phyloP scores from a whole-genome alignment of 2,329 filamentous ascomycete genomes.

The Epichloe coenophiala region DNA sequence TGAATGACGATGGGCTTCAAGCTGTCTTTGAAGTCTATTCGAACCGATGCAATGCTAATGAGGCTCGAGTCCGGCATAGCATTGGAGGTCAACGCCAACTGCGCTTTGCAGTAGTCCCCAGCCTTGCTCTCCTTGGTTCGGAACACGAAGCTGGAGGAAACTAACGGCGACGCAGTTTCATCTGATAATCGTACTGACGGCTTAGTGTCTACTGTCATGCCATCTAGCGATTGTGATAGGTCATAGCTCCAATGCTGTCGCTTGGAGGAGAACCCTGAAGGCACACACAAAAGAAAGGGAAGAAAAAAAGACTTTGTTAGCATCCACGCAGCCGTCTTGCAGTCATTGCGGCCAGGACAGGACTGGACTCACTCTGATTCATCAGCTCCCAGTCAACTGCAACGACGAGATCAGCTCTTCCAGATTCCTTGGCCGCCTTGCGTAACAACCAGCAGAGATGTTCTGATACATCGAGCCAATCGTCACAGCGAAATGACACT shows the following conservation, averaged over 20 bases:
- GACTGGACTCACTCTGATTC: conserved; percentile 34
- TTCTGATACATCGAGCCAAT: conserved; percentile 46
- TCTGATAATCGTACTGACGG: conserved; percentile 38
- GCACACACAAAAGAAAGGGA: too few species aligned
- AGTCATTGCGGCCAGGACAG: too few species aligned
- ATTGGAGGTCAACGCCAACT: conserved; percentile 43
- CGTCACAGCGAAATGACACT: conserved; percentile 40
- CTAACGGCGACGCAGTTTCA: conserved; percentile 36
- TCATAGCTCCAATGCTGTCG: conserved; percentile 48
- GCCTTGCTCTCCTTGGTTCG: conserved; percentile 44
- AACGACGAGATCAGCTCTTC: conserved; percentile 41
- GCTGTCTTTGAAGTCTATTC: conserved; percentile 42
- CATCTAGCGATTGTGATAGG: conserved; percentile 42
- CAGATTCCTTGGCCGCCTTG: conserved; percentile 37
- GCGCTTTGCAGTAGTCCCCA: conserved; percentile 43
- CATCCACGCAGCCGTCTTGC: too few species aligned
- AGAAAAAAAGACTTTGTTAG: too few species aligned
- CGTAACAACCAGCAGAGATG: conserved; percentile 49
- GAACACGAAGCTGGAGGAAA: conserved; percentile 44
- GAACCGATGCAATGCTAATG: conserved; percentile 36
- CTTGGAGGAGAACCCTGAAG: conserved; percentile 38
- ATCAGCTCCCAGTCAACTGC: conserved; percentile 54
- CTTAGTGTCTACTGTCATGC: conserved; percentile 27
- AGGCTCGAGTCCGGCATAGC: conserved; percentile 39
- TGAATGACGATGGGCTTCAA: conserved; percentile 40